Base-by-base conservation (phyloP, 2,329 filamentous ascomycete genomes). In the Lachnellula occidentalis region DNA sequence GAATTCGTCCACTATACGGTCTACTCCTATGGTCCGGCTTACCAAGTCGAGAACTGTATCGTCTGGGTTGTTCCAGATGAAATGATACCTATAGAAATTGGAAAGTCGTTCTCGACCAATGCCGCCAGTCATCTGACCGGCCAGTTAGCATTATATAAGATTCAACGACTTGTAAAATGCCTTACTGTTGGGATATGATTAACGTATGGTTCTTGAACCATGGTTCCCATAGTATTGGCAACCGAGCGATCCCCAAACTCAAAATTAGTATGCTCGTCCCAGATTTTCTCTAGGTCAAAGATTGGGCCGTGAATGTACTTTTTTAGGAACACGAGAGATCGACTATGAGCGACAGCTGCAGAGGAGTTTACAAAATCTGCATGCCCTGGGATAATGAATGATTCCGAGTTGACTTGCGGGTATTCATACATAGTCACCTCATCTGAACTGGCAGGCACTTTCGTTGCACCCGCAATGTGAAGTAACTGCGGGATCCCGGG, bases 191-290 rank as follows among this genome's bases (percentile, higher is more conserved):
- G 85, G 2, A 90, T 76, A 65, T 91, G 86, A 65, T 91, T 91
- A 1, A 92, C 87, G 64, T 91, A 90, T 1, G 87, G 88, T 67
- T 90, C 82, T 47, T 84, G 76, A 1, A 90, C 86, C 87, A 92
- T 91, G 0, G 87, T 91, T n/a, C 76, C 77, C 87, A 92, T 91
- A 0, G 87, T 92, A 59, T 82, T 80, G 58, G 82, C 82, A 0
- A 90, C 86, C 2, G 81, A 81, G 11, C 86, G 78, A 53, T 84
- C 81, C 1, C 70, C 81, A 66, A 92, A 92, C 66, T 91, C 86
- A 61, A 79, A 86, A 43, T 78, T 77, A 0, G 85, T 87, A 67
- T 92, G 87, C 69, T 91, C 86, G 7, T 90, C 86, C 88, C 88
- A 92, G 48, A 91, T 84, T 1, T 78, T 77, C 66, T 92, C 88